Evolutionary conservation across 495 filamentous ascomycete genomes (phyloP).

Genomic region (Aspergillus biplanus): DNA sequence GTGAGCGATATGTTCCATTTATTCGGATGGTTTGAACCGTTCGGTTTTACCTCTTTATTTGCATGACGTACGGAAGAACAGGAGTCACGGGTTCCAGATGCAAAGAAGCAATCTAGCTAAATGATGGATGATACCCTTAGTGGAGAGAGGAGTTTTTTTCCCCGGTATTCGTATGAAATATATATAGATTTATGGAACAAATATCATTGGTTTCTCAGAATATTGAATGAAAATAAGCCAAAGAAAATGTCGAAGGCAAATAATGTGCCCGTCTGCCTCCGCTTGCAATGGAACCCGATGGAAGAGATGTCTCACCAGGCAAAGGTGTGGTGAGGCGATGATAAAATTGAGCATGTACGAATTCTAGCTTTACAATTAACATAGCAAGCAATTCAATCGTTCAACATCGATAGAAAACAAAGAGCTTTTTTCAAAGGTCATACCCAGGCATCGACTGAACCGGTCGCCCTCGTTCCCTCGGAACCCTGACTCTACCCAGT

Average conservation of each 20-base stretch:
- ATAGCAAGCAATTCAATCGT: too few relatives aligned
- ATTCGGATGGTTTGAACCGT: neutral
- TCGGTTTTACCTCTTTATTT: neutral
- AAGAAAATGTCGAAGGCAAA: too few relatives aligned
- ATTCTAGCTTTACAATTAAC: too few relatives aligned
- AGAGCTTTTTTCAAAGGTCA: neutral
- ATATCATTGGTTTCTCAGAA: too few relatives aligned
- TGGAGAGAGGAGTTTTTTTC: neutral
- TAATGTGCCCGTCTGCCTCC: too few relatives aligned
- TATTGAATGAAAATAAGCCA: too few relatives aligned
- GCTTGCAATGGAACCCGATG: too few relatives aligned
- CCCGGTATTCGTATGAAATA: slow-evolving; percentile 1
- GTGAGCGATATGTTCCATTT: slow-evolving; percentile 33
- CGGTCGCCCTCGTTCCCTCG: slow-evolving; percentile 29
- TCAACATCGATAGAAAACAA: too few relatives aligned
- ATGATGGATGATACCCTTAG: slow-evolving; percentile 2
- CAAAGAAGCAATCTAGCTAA: neutral
- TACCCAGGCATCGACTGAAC: slow-evolving; percentile 9
- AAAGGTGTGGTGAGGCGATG: too few relatives aligned
- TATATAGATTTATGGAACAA: neutral
- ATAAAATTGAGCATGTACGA: too few relatives aligned
- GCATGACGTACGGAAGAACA: neutral
- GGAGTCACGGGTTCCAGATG: neutral
- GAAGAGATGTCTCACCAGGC: too few relatives aligned
- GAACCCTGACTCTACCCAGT: slow-evolving; percentile 35